Evolutionary conservation across 2,329 filamentous ascomycete species (phyloP).

Genomic region (Lachnellula cervina): DNA sequence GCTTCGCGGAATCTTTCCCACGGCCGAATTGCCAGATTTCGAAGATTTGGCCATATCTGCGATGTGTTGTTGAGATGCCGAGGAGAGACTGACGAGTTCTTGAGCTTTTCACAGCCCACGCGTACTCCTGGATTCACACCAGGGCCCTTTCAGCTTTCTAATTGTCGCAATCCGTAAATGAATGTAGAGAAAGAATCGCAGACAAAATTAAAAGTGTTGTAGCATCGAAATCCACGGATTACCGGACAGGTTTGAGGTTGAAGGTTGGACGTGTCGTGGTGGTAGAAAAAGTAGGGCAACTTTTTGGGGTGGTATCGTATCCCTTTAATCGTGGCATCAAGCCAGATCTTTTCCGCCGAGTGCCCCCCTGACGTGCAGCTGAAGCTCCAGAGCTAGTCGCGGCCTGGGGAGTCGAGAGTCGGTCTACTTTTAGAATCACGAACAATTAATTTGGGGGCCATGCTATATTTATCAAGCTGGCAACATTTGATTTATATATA

Average conservation of each 20-base stretch:
- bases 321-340: slow-evolving; percentile 20
- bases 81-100: slow-evolving; percentile 15
- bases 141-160: background rate
- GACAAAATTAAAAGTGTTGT: slow-evolving; percentile 23
- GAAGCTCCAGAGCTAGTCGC: background rate
- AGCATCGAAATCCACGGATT: slow-evolving; percentile 23
- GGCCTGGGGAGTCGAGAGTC: background rate
- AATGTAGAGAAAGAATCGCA: slow-evolving; percentile 25
- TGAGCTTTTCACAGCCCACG: slow-evolving; percentile 19
- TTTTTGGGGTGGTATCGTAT: slow-evolving; percentile 8
- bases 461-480: too few species aligned
- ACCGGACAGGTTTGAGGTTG: slow-evolving; percentile 7
- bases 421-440: background rate
- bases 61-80: slow-evolving; percentile 5
- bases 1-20: slow-evolving; percentile 13
- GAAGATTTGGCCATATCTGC: slow-evolving; percentile 24
- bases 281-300: slow-evolving; percentile 7
- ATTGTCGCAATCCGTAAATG: slow-evolving; percentile 18
- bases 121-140: slow-evolving; percentile 16
- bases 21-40: slow-evolving; percentile 17
- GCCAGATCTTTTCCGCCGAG: slow-evolving; percentile 20
- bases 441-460: background rate
- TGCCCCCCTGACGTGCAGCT: background rate
- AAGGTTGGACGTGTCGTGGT: slow-evolving; percentile 1
- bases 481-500: too few species aligned